Percentiles rank a stretch among this genome's conserved stretches.
phyloP scores from a whole-genome alignment of 2,329 filamentous ascomycete species.

The Sclerotinia nivalis region DNA sequence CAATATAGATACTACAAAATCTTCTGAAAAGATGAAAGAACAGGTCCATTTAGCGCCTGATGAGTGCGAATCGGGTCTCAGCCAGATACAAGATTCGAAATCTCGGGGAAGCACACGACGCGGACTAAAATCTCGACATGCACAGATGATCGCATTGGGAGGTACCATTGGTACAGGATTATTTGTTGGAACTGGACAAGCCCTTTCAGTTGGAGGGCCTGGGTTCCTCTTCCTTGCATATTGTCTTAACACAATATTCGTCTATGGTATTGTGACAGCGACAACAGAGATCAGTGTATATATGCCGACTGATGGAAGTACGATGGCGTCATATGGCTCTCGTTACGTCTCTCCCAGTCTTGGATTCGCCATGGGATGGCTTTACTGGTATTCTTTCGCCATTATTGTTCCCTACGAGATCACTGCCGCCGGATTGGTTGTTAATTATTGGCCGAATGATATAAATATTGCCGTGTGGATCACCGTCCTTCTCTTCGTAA shows the following conservation, averaged over 20 bases:
- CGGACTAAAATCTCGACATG: neutral
- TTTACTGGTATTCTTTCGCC: slow-evolving; percentile 1
- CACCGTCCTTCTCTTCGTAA: neutral
- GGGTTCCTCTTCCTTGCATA: neutral
- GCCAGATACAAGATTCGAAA: neutral
- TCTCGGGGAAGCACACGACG: neutral
- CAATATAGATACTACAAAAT: neutral
- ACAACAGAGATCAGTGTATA: neutral
- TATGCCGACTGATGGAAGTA: neutral
- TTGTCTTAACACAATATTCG: neutral
- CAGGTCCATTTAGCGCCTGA: neutral
- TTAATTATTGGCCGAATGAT: neutral
- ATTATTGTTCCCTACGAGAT: neutral
- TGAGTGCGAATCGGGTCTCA: neutral
- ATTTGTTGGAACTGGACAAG: neutral
- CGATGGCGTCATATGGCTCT: neutral
- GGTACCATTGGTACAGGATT: neutral
- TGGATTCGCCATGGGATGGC: neutral
- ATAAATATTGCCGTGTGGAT: neutral
- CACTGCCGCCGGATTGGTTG: neutral
- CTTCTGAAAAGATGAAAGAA: neutral
- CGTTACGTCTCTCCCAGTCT: neutral
- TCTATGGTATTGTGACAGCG: neutral
- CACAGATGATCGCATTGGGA: neutral
- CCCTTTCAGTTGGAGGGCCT: neutral